phyloP scores from a whole-genome alignment of 139 green algal genomes.

The Coelastrella sp. region DNA sequence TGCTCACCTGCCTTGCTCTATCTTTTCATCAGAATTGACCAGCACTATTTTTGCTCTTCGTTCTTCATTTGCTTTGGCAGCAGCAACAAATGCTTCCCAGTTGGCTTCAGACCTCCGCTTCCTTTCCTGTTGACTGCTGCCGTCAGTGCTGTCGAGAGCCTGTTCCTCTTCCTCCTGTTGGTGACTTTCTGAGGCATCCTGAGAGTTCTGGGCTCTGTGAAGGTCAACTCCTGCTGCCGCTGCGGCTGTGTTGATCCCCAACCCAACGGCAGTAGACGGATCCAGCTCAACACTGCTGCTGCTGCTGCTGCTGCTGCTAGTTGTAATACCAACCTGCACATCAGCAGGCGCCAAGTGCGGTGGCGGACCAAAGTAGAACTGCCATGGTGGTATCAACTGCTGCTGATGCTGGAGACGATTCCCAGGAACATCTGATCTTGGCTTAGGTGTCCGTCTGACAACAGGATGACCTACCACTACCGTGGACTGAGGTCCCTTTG shows the following conservation, averaged over 20 bases:
- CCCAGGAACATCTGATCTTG: background rate
- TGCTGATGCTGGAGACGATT: constrained; percentile 2
- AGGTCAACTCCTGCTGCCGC: background rate
- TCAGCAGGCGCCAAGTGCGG: background rate
- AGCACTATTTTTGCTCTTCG: background rate
- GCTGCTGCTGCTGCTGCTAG: constrained; percentile 17
- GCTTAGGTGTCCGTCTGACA: too few relatives aligned
- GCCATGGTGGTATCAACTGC: background rate
- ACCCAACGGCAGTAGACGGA: too few relatives aligned
- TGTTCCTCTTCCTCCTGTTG: background rate
- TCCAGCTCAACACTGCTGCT: background rate
- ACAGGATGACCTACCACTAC: too few relatives aligned
- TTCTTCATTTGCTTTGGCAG: background rate
- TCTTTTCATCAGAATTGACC: background rate
- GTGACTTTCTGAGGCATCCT: too few relatives aligned
- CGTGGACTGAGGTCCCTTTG: too few relatives aligned
- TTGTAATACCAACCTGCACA: background rate
- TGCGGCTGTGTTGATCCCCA: background rate
- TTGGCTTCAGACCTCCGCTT: background rate
- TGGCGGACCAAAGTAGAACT: constrained; percentile 1
- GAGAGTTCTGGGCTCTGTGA: too few relatives aligned
- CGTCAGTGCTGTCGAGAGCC: background rate
- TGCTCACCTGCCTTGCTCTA: constrained; percentile 6
- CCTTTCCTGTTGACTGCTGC: background rate
- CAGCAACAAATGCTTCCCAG: constrained; percentile 7